Percentiles rank a stretch among this genome's conserved stretches.
phyloP scores from a whole-genome alignment of 108 stramenopile species.

The Asterionellopsis glacialis region DNA sequence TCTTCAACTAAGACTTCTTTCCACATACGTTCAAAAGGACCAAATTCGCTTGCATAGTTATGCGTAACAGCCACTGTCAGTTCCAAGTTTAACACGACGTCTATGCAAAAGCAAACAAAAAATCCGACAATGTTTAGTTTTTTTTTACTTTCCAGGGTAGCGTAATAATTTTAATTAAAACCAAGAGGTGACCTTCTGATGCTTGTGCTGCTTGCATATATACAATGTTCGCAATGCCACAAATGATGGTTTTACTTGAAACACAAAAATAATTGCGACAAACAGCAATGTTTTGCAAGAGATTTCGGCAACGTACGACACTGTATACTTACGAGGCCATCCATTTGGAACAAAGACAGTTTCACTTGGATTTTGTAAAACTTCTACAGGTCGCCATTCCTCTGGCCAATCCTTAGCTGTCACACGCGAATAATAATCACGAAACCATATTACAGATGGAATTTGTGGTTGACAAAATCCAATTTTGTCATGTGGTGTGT shows the following conservation, averaged over 20 bases:
- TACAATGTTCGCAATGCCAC: too few species aligned
- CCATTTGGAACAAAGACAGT: slow-evolving; percentile 84
- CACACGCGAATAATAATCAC: slow-evolving; percentile 44
- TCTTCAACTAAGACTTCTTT: slow-evolving; percentile 47
- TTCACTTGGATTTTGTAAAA: slow-evolving; percentile 77
- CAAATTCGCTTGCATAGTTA: slow-evolving; percentile 79
- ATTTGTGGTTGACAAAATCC: slow-evolving; percentile 72
- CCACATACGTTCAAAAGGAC: slow-evolving; percentile 46
- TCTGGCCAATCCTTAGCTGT: slow-evolving; percentile 32
- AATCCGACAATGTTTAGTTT: too few species aligned
- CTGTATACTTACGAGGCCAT: slow-evolving; percentile 43
- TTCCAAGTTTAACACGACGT: slow-evolving; percentile 80
- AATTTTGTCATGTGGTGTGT: slow-evolving; percentile 40
- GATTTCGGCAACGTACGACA: too few species aligned
- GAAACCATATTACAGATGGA: slow-evolving; percentile 69
- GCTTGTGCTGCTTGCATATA: too few species aligned
- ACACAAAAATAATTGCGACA: too few species aligned
- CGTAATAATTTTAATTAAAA: too few species aligned
- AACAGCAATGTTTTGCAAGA: too few species aligned
- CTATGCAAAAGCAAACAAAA: too few species aligned
- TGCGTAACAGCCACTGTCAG: slow-evolving; percentile 80
- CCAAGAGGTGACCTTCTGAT: too few species aligned
- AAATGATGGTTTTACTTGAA: too few species aligned
- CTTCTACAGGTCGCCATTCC: slow-evolving; percentile 49
- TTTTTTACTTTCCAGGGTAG: too few species aligned